Evolutionary conservation across 2,329 filamentous ascomycete species (phyloP).

Genomic region (Penicillium sp.): DNA sequence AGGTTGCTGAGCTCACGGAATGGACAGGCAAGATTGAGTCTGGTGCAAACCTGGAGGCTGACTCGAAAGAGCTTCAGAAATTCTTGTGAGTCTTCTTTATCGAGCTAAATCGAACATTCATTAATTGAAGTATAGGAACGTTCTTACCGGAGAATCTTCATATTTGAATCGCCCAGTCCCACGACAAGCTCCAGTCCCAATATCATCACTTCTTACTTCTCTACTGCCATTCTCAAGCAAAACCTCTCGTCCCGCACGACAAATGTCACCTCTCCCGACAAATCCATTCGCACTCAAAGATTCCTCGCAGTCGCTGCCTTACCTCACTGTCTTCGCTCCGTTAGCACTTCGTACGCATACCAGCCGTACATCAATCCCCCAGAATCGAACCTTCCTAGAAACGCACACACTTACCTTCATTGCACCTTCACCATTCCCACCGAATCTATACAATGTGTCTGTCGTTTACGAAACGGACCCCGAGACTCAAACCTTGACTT

Average conservation of each 20-base stretch:
- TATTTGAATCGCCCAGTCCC: constrained; percentile 19
- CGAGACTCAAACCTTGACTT: constrained; percentile 32
- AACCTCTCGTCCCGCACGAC: constrained; percentile 15
- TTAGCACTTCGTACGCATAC: constrained; percentile 49
- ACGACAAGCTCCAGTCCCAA: constrained; percentile 20
- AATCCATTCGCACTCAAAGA: constrained; percentile 58
- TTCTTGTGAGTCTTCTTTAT: constrained; percentile 29
- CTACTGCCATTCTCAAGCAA: constrained; percentile 38
- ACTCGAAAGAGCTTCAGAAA: constrained; percentile 32
- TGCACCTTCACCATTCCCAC: constrained; percentile 34
- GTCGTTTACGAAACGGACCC: constrained; percentile 34
- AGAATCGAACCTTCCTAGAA: constrained; percentile 25
- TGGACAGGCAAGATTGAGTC: constrained; percentile 52
- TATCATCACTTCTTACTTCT: constrained; percentile 37
- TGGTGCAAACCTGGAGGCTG: constrained; percentile 25
- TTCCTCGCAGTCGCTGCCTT: constrained; percentile 56
- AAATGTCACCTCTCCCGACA: constrained; percentile 47
- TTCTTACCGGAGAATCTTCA: constrained; percentile 29
- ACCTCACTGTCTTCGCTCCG: constrained; percentile 65
- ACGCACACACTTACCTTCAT: constrained; percentile 35
- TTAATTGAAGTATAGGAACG: constrained; percentile 17
- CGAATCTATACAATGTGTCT: constrained; percentile 29
- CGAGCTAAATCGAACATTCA: not conserved
- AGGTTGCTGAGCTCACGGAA: constrained; percentile 52
- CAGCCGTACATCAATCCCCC: constrained; percentile 17